Evolutionary conservation across 2,329 filamentous ascomycete species (phyloP).

Genomic region (Fusarium globosum): DNA sequence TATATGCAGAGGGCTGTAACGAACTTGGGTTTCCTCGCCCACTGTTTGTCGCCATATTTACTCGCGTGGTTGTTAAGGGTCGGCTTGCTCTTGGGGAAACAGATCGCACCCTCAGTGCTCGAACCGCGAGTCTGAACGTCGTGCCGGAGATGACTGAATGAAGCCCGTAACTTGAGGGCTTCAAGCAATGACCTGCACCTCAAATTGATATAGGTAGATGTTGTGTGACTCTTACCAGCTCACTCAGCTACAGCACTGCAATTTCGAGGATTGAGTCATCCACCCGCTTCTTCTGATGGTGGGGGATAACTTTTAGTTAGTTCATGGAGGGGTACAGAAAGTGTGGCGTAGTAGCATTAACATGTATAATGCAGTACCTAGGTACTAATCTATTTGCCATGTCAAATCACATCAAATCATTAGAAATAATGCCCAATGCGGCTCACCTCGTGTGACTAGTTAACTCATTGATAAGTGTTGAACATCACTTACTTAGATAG

Average conservation of each 20-base stretch:
- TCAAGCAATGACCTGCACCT: constrained; percentile 43
- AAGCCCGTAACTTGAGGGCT: constrained; percentile 53
- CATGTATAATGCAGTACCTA: not conserved
- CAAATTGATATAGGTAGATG: constrained; percentile 34
- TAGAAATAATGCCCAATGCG: not conserved
- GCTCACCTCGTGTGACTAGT: not conserved
- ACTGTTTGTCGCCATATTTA: constrained; percentile 70
- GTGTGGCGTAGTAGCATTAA: constrained; percentile 24
- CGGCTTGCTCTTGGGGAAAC: constrained; percentile 61
- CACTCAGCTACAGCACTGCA: not conserved
- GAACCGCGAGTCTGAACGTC: constrained; percentile 63
- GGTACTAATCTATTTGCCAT: no score
- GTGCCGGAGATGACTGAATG: constrained; percentile 51
- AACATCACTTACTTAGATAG: not conserved
- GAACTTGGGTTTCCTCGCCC: constrained; percentile 57
- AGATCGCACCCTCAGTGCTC: constrained; percentile 69
- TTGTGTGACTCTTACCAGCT: constrained; percentile 30
- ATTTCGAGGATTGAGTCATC: constrained; percentile 44
- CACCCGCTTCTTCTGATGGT: constrained; percentile 22
- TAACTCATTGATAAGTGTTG: not conserved
- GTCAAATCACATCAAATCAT: not conserved
- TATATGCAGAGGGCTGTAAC: not conserved
- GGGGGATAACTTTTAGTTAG: constrained; percentile 31
- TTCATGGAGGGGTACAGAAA: constrained; percentile 38
- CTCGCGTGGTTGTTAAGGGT: constrained; percentile 55